Base-by-base conservation (phyloP, 768 basidiomycete genomes). In the Boletellus ananas region DNA sequence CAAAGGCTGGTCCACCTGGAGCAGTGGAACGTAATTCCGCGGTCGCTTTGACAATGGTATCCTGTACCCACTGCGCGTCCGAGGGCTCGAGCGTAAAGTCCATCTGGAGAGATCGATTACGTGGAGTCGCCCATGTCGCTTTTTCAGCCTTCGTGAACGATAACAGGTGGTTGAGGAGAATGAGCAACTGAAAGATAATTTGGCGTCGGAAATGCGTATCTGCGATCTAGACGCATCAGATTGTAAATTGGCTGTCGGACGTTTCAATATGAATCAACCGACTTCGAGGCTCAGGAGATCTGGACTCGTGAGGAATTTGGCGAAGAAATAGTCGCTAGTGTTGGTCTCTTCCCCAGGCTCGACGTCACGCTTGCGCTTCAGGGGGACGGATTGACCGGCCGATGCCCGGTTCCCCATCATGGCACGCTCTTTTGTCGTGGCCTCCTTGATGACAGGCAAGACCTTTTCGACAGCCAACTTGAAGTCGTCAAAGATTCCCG, bases 171-270 rank as follows among this genome's bases (percentile, higher is more conserved):
- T 82, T 76, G 36, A 91, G 75, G n/a, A 90, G 74, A 36, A 90
- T 86, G 17, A 90, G 73, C 3, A 90, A 70, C 60, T 96, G 93
- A 63, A 94, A 85, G 17, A 95, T 76, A 68, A 94, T 83, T 69
- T 95, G 94, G 14, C 91, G 83, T n/a, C 93, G 87, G 74, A 96
- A 96, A 59, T 88, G 81, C 0, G 88, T 88, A 61, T 94, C 93
- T 18, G 91, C 87, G 45, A 94, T 80, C 92, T 94, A 61, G 7
- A 54, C 43, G 42, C 16, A 50, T 57, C 21, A 40, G 54, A 40
- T 49, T 50, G 41, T 55, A 31, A 54, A 47, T 48, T 39, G 44
- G 50, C 37, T 31, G 45, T 46, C 44, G 31, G 29, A 31, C 11
- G 45, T 29, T 29, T 43, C 25, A 50, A 46, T 12, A 36, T 44